Evolutionary conservation across 1,284 basidiomycete species (phyloP).

Genomic region (Melampsora americana): DNA sequence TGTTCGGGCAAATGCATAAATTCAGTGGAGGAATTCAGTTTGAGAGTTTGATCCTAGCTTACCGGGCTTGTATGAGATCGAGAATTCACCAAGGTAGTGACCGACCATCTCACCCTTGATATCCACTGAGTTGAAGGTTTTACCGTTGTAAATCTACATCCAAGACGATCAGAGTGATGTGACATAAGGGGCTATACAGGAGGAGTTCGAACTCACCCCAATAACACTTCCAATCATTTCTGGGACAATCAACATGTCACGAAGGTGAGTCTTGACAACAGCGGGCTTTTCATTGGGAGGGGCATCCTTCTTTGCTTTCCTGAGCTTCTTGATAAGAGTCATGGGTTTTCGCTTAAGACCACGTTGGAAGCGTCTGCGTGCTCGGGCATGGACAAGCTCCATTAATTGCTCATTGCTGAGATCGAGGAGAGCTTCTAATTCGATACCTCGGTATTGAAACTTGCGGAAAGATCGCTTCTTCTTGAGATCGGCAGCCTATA

Average conservation of each 20-base stretch:
- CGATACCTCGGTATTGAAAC: conserved; percentile 38
- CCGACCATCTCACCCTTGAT: conserved; percentile 99
- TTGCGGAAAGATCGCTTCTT: conserved; percentile 25
- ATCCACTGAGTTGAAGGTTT: conserved; percentile 72
- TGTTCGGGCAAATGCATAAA: conserved; percentile 77
- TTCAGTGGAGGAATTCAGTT: conserved; percentile 57
- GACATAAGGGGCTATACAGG: not conserved
- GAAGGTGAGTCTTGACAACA: conserved; percentile 97
- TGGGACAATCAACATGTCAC: conserved; percentile 99
- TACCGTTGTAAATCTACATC: conserved; percentile 75
- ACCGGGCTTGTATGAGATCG: conserved; percentile 51
- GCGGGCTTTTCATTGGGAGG: conserved; percentile 97
- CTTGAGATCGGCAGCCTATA: conserved; percentile 38
- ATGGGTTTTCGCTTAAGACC: conserved; percentile 97
- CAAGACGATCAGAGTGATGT: conserved; percentile 46
- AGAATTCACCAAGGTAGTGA: conserved; percentile 93
- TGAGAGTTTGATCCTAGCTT: not conserved
- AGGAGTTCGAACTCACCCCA: conserved; percentile 72
- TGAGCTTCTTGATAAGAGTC: conserved; percentile 98
- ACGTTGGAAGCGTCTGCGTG: conserved; percentile 96
- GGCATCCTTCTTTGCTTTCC: conserved; percentile 99
- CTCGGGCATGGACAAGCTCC: conserved; percentile 95
- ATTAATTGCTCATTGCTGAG: conserved; percentile 51
- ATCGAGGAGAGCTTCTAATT: conserved; percentile 37
- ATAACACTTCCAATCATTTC: conserved; percentile 89